Evolutionary conservation across 1,284 basidiomycete species (phyloP).

Genomic region (Ceraceosorus bombacis): DNA sequence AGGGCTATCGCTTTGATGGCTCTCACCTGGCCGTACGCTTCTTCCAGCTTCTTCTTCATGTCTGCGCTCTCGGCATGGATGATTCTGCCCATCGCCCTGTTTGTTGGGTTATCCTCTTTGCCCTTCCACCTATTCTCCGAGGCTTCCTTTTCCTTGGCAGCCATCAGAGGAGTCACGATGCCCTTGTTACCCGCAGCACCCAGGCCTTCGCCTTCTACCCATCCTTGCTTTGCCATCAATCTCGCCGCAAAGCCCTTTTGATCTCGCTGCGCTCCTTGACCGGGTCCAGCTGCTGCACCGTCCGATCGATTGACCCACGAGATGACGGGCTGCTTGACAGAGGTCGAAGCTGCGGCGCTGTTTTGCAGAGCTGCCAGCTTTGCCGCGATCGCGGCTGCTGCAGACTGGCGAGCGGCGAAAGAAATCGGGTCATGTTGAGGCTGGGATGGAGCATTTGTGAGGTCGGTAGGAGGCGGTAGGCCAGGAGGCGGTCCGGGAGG

Average conservation of each 20-base stretch:
- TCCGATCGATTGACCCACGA: too few species aligned
- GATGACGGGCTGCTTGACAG: too few species aligned
- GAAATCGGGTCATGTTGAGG: conserved; percentile 4
- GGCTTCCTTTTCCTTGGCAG: conserved; percentile 8
- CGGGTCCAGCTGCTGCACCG: background rate
- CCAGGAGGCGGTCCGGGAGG: conserved; percentile 7
- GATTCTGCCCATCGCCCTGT: conserved; percentile 12
- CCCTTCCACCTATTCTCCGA: background rate
- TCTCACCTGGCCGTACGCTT: conserved; percentile 14
- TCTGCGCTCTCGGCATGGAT: conserved; percentile 13
- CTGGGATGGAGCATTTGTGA: too few species aligned
- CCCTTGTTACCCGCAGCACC: conserved; percentile 38
- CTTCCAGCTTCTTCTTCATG: conserved; percentile 6
- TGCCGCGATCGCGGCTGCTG: conserved; percentile 35
- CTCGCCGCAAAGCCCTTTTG: conserved; percentile 23
- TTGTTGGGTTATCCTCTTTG: background rate
- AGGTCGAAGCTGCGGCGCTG: background rate
- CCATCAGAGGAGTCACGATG: conserved; percentile 25
- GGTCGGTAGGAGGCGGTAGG: background rate
- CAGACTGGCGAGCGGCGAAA: conserved; percentile 16
- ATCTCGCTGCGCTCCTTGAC: background rate
- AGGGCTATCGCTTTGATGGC: background rate
- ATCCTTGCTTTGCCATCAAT: conserved; percentile 34
- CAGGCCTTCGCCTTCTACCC: conserved; percentile 33
- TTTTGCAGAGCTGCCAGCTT: conserved; percentile 14